These are phyloP conservation scores for Fusarium incarnatum DNA, from an alignment of 2,329 filamentous ascomycete genomes.

Conservation along the genomic window DNA sequence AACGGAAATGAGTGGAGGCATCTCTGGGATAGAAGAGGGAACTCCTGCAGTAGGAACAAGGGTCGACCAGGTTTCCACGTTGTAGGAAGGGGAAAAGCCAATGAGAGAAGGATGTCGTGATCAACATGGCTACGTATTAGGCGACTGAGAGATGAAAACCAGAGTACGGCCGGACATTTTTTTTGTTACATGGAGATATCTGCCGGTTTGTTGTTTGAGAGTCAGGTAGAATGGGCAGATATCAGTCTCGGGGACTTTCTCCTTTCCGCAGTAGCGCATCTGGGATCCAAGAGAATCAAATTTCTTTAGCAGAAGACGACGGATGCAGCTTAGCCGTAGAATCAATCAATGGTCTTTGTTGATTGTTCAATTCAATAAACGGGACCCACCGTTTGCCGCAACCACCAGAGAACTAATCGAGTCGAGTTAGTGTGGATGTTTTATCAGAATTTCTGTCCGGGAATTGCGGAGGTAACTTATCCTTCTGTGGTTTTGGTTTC, in stretches of 20 bases:
- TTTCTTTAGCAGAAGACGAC: conserved; percentile 28
- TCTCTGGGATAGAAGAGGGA: conserved; percentile 19
- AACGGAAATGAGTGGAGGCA: conserved; percentile 41
- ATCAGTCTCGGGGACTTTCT: conserved; percentile 1
- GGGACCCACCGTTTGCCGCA: conserved; percentile 29
- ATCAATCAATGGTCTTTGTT: conserved; percentile 9
- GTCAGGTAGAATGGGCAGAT: background rate
- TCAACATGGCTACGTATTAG: background rate
- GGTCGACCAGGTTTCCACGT: conserved; percentile 18
- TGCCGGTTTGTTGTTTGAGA: background rate
- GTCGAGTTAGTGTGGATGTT: conserved; percentile 3
- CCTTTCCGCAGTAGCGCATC: conserved; percentile 19
- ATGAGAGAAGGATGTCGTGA: conserved; percentile 4
- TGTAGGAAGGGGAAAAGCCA: conserved; percentile 12
- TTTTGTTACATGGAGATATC: background rate
- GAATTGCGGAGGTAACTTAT: background rate
- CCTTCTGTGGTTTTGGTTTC: background rate
- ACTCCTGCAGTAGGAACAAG: conserved; percentile 29
- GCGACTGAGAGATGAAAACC: background rate
- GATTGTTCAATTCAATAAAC: background rate
- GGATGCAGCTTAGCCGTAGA: conserved; percentile 38
- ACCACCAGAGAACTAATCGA: conserved; percentile 23
- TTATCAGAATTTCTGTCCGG: background rate
- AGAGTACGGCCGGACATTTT: background rate
- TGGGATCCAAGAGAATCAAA: background rate